Evolutionary conservation across 441 rosid genomes (phyloP), one percentile per base, ranked within the genome.

Genomic region (Gossypium gossypioides): DNA sequence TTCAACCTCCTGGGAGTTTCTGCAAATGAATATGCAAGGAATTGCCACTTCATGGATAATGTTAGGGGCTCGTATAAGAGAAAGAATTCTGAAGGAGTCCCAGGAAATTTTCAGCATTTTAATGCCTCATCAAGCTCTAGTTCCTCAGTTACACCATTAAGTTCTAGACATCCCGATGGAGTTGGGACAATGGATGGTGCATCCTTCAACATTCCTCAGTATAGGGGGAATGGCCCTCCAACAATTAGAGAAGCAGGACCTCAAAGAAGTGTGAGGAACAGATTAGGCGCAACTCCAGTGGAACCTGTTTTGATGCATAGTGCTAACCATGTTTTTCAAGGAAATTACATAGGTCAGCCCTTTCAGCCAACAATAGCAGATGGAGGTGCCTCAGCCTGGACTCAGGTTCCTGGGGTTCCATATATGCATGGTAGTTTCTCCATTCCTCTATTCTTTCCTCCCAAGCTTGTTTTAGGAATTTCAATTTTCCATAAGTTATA

Each of bases 1-100:
- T 81, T 80, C 34, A 80, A 83, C 52, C 81, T 80, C 55, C 67
- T 76, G 72, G 93, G 92, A 79, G 86, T 75, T 74, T 69, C 88
- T 63, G 78, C 81, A 9, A 87, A 81, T 68, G 93, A 86, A 40
- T 81, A 84, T 71, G 93, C 86, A 58, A 84, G 84, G 75, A 81
- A 75, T 66, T 71, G 61, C 27, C 82, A 81, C 64, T 81, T 80
- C 57, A 77, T 84, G 87, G 90, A 87, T 71, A 75, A 82, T 64
- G 77, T 80, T 29, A 86, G 88, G 78, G 84, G 85, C 15, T 48
- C 87, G 50, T 92, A 74, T 81, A 92, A 92, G 84, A 88, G 92
- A 80, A 92, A 92, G 81, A 87, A 79, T 59, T 76, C 85, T 37
- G 92, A 89, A 78, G 88, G 76, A 27, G 16, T 80, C 58, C 86